Percentiles rank a stretch among this genome's conserved stretches.
phyloP scores from a whole-genome alignment of 495 filamentous ascomycete species.

The Talaromyces adpressus region DNA sequence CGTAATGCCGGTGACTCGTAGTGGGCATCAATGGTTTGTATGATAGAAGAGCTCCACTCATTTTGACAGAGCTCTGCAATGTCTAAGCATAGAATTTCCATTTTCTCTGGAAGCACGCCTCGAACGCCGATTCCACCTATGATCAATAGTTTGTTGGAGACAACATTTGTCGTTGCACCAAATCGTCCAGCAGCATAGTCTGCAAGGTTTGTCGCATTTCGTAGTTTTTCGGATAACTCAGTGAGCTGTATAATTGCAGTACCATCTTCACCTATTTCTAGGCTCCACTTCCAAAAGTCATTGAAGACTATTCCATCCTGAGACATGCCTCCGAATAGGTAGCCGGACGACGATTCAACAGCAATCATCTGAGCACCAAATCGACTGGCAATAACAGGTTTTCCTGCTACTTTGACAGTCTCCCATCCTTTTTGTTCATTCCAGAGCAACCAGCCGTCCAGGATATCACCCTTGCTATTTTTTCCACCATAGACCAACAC shows the following conservation, averaged over 20 bases:
- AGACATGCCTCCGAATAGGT: constrained; percentile 63
- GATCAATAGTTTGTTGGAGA: constrained; percentile 32
- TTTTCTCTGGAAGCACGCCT: constrained; percentile 20
- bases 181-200: constrained; percentile 21
- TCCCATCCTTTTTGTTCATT: constrained; percentile 46
- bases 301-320: constrained; percentile 49
- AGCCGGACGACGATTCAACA: constrained; percentile 34
- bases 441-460: constrained; percentile 62
- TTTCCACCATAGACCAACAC: constrained; percentile 69
- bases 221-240: constrained; percentile 18
- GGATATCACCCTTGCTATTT: constrained; percentile 44
- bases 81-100: constrained; percentile 32
- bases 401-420: constrained; percentile 26
- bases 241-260: constrained; percentile 18
- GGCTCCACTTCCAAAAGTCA: constrained; percentile 52
- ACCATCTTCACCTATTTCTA: constrained; percentile 22
- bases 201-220: constrained; percentile 14
- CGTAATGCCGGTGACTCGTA: constrained; percentile 20
- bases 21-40: constrained; percentile 17
- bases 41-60: constrained; percentile 10
- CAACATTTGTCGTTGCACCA: constrained; percentile 24
- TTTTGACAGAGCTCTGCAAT: constrained; percentile 8
- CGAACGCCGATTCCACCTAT: constrained; percentile 33
- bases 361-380: constrained; percentile 55
- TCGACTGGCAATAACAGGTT: constrained; percentile 31